Percentiles rank a stretch among this genome's conserved stretches.
Conservation (phyloP, 768 basidiomycete genomes). For the Xerocomellus chrysenteron region DNA sequence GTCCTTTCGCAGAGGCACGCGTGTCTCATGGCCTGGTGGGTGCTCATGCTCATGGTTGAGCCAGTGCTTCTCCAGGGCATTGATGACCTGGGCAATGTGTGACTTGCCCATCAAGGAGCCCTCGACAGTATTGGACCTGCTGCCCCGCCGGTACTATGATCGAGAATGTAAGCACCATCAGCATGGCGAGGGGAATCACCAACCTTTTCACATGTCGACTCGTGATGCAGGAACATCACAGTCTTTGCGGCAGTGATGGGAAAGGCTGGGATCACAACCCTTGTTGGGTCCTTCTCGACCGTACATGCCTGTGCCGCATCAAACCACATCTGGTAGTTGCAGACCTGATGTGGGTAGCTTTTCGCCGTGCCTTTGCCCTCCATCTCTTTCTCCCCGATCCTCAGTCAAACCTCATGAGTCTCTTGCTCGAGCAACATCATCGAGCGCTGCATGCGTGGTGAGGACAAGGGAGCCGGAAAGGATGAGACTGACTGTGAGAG, state of each 20-base stretch:
- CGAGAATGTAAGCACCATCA: no score
- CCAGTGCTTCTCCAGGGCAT: slow-evolving; percentile 27
- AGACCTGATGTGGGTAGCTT: no score
- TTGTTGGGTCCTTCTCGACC: no score
- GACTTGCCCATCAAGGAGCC: slow-evolving; percentile 28
- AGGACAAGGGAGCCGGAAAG: no score
- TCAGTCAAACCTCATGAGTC: no score
- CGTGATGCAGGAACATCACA: slow-evolving; percentile 30
- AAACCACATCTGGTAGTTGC: no score
- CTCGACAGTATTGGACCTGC: slow-evolving; percentile 10
- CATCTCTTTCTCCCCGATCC: no score
- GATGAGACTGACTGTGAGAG: no score
- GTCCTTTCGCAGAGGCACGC: background rate
- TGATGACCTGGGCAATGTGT: slow-evolving; percentile 28
- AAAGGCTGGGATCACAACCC: slow-evolving; percentile 11
- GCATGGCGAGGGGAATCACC: background rate
- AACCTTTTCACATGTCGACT: slow-evolving; percentile 32
- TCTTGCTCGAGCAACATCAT: no score
- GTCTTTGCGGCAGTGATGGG: slow-evolving; percentile 33
- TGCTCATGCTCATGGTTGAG: slow-evolving; percentile 4
- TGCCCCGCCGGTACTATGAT: background rate
- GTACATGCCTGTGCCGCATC: no score
- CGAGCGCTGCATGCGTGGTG: no score
- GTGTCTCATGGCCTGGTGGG: background rate
- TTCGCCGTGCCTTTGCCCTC: no score